phyloP scores from a whole-genome alignment of 495 filamentous ascomycete species.

The Lichina pygmaea region DNA sequence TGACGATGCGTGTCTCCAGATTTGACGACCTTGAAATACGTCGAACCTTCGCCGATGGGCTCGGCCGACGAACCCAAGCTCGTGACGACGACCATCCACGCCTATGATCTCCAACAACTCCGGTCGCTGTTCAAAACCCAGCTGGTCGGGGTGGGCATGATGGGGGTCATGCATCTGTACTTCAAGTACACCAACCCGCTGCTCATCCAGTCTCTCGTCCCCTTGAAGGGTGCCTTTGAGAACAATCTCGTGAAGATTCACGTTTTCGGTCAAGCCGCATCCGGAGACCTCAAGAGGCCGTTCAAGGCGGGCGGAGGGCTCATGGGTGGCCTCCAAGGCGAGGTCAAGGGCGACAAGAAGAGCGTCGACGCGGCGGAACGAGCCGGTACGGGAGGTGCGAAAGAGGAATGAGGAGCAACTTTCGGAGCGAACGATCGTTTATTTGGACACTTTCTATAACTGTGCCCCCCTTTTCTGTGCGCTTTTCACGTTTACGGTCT shows the following conservation, averaged over 20 bases:
- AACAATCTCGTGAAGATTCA: constrained; percentile 89
- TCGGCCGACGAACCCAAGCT: constrained; percentile 79
- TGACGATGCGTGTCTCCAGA: constrained; percentile 23
- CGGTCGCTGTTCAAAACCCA: constrained; percentile 60
- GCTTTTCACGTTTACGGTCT: too few relatives aligned
- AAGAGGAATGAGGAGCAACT: constrained; percentile 43
- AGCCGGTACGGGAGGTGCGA: constrained; percentile 60
- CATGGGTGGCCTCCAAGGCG: constrained; percentile 27
- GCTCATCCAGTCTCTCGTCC: constrained; percentile 93
- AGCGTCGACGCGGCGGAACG: constrained; percentile 69
- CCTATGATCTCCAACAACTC: constrained; percentile 73
- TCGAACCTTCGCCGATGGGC: constrained; percentile 81
- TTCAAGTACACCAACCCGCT: constrained; percentile 98
- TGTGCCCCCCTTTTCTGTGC: too few relatives aligned
- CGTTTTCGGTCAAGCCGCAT: constrained; percentile 68
- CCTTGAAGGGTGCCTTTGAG: constrained; percentile 84
- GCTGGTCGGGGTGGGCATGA: constrained; percentile 90
- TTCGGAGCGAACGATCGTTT: too few relatives aligned
- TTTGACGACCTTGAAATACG: constrained; percentile 92
- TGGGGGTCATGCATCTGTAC: constrained; percentile 95
- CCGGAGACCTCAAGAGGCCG: constrained; percentile 75
- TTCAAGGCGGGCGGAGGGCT: constrained; percentile 73
- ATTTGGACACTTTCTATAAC: too few relatives aligned
- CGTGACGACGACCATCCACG: constrained; percentile 81
- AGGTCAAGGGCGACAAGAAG: constrained; percentile 88